A percentile compares a stretch with the other conserved stretches of the same genome.
phyloP scores from a whole-genome alignment of 345 rosid genomes.

The Toxicodendron radicans region DNA sequence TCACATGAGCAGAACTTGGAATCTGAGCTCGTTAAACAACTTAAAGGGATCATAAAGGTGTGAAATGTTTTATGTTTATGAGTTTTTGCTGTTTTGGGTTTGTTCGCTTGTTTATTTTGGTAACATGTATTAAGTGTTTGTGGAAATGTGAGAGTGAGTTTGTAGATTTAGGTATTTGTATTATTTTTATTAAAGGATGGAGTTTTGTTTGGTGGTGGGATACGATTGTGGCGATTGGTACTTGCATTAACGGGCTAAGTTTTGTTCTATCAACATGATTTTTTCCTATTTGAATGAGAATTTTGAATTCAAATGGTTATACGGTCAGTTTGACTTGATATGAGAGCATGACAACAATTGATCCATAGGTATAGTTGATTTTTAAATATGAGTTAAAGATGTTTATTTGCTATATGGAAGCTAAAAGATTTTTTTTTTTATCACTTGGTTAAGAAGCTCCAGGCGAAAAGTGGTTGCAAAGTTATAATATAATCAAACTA shows the following conservation, averaged over 20 bases:
- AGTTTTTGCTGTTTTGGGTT: neutral
- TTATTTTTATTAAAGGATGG: neutral
- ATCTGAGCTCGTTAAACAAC: slow-evolving; percentile 86
- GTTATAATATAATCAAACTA: neutral
- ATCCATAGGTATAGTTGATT: neutral
- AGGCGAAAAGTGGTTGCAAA: neutral
- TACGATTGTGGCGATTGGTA: neutral
- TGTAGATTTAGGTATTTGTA: neutral
- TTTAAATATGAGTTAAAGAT: neutral
- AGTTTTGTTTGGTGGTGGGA: neutral
- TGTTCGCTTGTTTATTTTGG: neutral
- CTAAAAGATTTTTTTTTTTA: neutral
- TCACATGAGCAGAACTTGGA: slow-evolving; percentile 57
- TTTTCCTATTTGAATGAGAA: no score
- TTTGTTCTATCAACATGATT: neutral
- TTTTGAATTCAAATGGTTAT: neutral
- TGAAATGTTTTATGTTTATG: neutral
- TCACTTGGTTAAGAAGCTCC: neutral
- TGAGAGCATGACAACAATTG: neutral
- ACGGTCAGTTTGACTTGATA: neutral
- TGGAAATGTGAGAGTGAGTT: slow-evolving; percentile 8
- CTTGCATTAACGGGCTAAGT: neutral
- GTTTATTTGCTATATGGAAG: neutral
- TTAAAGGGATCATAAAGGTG: slow-evolving; percentile 88
- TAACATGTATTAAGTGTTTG: slow-evolving; percentile 13